These are phyloP conservation scores for Spirogloea muscicola DNA, from an alignment of 139 green algal genomes.

Conservation along the genomic window DNA sequence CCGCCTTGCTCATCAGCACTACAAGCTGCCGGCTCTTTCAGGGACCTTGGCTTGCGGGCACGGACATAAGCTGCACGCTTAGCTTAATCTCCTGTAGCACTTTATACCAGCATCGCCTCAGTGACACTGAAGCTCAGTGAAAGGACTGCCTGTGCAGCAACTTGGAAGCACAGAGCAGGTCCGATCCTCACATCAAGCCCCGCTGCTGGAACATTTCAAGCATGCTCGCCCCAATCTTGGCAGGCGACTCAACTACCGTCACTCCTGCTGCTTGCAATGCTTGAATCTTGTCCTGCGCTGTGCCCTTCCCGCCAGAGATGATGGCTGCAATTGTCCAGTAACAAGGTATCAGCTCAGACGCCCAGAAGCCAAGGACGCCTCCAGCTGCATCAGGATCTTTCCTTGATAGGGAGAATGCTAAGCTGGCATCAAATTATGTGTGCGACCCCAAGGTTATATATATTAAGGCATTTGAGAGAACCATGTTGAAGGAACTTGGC, in stretches of 20 bases:
- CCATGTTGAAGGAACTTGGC: too few species aligned
- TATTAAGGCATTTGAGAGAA: neutral
- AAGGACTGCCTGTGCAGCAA: too few species aligned
- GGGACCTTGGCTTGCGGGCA: too few species aligned
- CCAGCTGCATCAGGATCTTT: neutral
- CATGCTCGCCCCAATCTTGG: constrained; percentile 84
- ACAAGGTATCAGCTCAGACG: too few species aligned
- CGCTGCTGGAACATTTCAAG: constrained; percentile 70
- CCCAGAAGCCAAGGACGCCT: neutral
- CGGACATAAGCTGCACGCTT: too few species aligned
- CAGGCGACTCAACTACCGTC: constrained; percentile 73
- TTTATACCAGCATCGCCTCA: too few species aligned
- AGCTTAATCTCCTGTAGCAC: too few species aligned
- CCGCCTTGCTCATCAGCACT: too few species aligned
- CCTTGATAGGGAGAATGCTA: neutral
- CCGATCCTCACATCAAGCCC: constrained; percentile 51
- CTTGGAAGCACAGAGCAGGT: too few species aligned
- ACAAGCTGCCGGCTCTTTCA: too few species aligned
- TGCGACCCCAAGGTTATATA: neutral
- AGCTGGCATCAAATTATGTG: neutral
- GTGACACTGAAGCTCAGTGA: too few species aligned
- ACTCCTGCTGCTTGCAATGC: constrained; percentile 87
- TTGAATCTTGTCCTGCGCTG: constrained; percentile 89
- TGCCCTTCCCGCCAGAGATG: constrained; percentile 89
- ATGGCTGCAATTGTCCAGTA: constrained; percentile 75